These are phyloP conservation scores for Aspergillus sclerotialis DNA, from an alignment of 2,329 filamentous ascomycete genomes.

Conservation along the genomic window DNA sequence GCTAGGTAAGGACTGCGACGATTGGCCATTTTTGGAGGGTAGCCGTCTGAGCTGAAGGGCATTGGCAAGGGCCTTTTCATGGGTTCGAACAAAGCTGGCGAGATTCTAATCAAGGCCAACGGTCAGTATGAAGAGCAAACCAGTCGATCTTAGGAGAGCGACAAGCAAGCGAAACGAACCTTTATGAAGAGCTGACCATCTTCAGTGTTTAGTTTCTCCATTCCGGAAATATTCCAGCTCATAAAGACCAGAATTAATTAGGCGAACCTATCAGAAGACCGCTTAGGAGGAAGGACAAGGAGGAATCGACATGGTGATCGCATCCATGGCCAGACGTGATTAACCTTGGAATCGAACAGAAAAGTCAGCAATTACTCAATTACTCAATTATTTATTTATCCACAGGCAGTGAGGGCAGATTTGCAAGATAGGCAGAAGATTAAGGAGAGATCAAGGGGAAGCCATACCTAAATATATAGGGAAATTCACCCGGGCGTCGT, in stretches of 20 bases:
- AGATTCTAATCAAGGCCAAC: conserved; percentile 60
- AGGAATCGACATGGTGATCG: conserved; percentile 29
- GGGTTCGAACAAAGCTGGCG: conserved; percentile 89
- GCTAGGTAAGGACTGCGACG: conserved; percentile 43
- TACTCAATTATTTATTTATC: no score
- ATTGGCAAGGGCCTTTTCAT: conserved; percentile 96
- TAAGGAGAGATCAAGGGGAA: no score
- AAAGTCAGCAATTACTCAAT: no score
- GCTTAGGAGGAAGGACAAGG: conserved; percentile 25
- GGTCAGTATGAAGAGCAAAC: conserved; percentile 5
- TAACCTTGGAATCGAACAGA: no score
- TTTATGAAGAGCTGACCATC: conserved; percentile 46
- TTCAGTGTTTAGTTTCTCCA: conserved; percentile 45
- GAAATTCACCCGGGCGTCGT: no score
- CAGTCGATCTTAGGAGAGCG: conserved; percentile 1
- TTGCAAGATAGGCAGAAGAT: no score
- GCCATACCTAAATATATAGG: no score
- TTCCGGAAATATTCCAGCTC: conserved; percentile 26
- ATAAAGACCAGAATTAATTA: conserved; percentile 16
- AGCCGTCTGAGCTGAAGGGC: conserved; percentile 77
- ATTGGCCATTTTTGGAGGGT: conserved; percentile 60
- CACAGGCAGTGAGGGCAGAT: no score
- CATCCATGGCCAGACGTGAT: no score
- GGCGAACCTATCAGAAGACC: conserved; percentile 29
- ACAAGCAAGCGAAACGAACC: conserved; percentile 20